phyloP scores from a whole-genome alignment of 2,329 filamentous ascomycete species.

The Fusarium sp. region DNA sequence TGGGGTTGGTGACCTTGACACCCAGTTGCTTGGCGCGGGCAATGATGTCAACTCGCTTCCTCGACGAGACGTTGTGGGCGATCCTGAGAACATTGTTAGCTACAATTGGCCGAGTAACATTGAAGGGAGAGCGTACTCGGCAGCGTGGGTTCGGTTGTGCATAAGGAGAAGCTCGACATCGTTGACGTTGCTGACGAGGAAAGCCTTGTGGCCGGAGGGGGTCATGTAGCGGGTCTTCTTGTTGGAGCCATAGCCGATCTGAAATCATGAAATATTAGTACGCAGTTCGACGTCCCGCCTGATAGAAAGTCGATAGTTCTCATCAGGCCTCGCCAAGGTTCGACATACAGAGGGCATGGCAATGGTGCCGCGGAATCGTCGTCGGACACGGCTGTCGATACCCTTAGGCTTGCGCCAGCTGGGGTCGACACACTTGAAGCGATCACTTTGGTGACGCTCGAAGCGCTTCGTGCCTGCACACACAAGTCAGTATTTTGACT shows the following conservation, averaged over 20 bases:
- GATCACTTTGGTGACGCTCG: conserved; percentile 96
- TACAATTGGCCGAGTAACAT: neutral
- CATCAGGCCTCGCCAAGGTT: neutral
- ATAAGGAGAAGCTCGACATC: conserved; percentile 98
- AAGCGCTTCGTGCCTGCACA: conserved; percentile 85
- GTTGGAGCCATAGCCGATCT: conserved; percentile 99
- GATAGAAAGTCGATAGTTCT: conserved; percentile 1
- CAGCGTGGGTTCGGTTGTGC: conserved; percentile 99
- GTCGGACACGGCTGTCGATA: conserved; percentile 98
- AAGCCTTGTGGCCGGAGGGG: conserved; percentile 99
- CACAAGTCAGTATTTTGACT: conserved; percentile 50
- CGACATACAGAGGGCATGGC: conserved; percentile 95
- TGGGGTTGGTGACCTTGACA: conserved; percentile 99
- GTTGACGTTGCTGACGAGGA: conserved; percentile 96
- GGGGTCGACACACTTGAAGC: conserved; percentile 88
- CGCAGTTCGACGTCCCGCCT: neutral
- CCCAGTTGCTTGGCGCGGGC: conserved; percentile 96
- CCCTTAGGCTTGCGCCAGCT: conserved; percentile 99
- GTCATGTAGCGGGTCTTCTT: conserved; percentile 99
- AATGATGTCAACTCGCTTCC: conserved; percentile 99
- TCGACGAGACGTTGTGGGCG: conserved; percentile 94
- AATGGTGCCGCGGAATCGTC: conserved; percentile 95
- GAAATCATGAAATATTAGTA: conserved; percentile 38
- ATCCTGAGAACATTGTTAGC: conserved; percentile 70
- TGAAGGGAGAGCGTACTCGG: conserved; percentile 76